These are phyloP conservation scores for Naganishia sp. DNA, from an alignment of 1,284 basidiomycete genomes.

Conservation along the genomic window DNA sequence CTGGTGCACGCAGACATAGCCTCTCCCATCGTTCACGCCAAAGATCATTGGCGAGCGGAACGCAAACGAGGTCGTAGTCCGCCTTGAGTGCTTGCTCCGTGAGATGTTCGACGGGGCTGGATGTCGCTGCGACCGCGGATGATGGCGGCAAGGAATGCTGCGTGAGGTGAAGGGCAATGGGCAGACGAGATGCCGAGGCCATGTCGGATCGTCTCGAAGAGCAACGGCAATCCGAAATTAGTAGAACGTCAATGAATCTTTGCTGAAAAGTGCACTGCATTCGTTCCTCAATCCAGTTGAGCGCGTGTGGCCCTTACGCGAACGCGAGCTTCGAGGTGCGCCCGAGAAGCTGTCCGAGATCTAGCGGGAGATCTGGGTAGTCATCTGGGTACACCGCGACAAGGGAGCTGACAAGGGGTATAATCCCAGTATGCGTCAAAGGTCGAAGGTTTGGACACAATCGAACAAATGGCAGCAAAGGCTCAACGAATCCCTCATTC, in stretches of 20 bases:
- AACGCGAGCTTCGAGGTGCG: too few species aligned
- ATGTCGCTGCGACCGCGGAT: slow-evolving; percentile 24
- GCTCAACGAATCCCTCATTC: too few species aligned
- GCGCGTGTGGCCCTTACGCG: too few species aligned
- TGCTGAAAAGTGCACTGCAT: slow-evolving; percentile 10
- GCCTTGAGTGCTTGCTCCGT: slow-evolving; percentile 44
- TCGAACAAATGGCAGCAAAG: too few species aligned
- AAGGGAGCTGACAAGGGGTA: too few species aligned
- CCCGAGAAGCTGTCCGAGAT: too few species aligned
- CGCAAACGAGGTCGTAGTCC: slow-evolving; percentile 63
- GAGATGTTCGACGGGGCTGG: slow-evolving; percentile 45
- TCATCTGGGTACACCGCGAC: too few species aligned
- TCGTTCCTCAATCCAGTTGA: too few species aligned
- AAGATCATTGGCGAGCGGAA: slow-evolving; percentile 81
- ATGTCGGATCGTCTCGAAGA: neutral
- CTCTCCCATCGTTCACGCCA: slow-evolving; percentile 88
- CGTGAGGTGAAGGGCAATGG: slow-evolving; percentile 32
- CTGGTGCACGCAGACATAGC: slow-evolving; percentile 68
- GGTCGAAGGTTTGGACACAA: too few species aligned
- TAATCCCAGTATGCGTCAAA: too few species aligned
- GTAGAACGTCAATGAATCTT: slow-evolving; percentile 16
- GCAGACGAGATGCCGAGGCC: slow-evolving; percentile 22
- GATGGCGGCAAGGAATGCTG: slow-evolving; percentile 29
- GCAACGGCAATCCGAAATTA: neutral
- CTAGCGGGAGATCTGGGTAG: too few species aligned